Conservation (phyloP, 202 grass and related monocot genomes). For the Setaria italica region DNA sequence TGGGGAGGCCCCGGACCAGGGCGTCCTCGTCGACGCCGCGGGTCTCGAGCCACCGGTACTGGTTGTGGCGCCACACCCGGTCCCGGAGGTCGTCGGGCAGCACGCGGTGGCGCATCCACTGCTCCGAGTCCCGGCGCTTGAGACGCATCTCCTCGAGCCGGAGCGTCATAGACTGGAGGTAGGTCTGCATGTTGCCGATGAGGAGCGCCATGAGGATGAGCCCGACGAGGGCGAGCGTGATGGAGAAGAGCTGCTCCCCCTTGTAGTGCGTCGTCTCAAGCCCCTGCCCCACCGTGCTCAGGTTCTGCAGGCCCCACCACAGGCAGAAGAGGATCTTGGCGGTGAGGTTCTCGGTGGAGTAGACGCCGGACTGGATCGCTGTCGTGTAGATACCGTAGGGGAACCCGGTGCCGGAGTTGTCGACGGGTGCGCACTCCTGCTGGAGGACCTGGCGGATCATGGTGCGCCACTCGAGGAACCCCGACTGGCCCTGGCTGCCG, state of each 20-base stretch:
- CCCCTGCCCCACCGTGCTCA: constrained; percentile 76
- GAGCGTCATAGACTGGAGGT: constrained; percentile 71
- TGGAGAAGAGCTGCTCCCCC: constrained; percentile 79
- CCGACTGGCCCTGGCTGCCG: constrained; percentile 25
- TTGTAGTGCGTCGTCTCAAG: constrained; percentile 68
- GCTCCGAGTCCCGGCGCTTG: constrained; percentile 68
- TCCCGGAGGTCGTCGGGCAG: constrained; percentile 67
- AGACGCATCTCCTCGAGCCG: constrained; percentile 77
- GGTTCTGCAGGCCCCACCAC: constrained; percentile 85
- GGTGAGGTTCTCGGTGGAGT: constrained; percentile 43
- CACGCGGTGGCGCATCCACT: constrained; percentile 79
- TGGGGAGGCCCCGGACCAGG: constrained; percentile 57
- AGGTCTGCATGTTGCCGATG: constrained; percentile 92
- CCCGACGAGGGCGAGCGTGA: constrained; percentile 62
- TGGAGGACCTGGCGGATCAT: constrained; percentile 41
- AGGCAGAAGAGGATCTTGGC: constrained; percentile 70
- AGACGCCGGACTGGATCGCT: constrained; percentile 53
- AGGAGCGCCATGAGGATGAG: constrained; percentile 85
- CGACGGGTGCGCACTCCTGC: constrained; percentile 46
- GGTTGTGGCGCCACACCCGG: constrained; percentile 63
- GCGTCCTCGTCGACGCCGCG: constrained; percentile 69
- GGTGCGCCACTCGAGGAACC: constrained; percentile 58
- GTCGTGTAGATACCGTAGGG: constrained; percentile 67
- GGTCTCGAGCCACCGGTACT: constrained; percentile 83
- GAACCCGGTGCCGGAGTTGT: constrained; percentile 38